Base-by-base conservation (phyloP, 306 rosid species). In the Corylus americana region DNA sequence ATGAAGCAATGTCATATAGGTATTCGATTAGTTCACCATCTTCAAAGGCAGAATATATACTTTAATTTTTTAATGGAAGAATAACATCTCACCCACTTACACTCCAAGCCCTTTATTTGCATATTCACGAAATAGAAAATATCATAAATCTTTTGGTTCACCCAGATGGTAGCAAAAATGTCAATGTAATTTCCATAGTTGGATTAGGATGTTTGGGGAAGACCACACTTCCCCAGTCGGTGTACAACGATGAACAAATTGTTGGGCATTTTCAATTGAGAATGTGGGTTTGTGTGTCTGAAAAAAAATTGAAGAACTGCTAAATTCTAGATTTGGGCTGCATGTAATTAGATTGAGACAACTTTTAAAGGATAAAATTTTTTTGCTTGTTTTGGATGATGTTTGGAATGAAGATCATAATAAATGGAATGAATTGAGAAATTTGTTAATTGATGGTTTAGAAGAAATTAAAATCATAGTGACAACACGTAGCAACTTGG, bases 191-290 rank as follows among this genome's bases (percentile, higher is more conserved):
- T 3, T 45, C 75, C 0, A 71, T 71, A 13, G 75, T 72, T 51
- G 62, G 75, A 14, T 22, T 72, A 9, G 27, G 25, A 16, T 62
- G 75, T 14, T 27, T 72, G 27, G 75, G 75, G 20, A 72, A 72
- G 75, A 50, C 75, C 14, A 16, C 75, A 27, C 20, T 58, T 39
- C 68, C 76, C 9, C 57, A 73, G 39, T 9, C 37, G 39, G 78
- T 73, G 47, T 64, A 77, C 37, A 77, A 82, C 47, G 75, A 82
- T 66, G 7, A 14, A 1, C 69, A 71, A 7, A 79, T 82, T 7
- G 74, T 29, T 1, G 16, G 8, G 0, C 48, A 66, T 53, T 77
- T 82, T 27, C 49, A 82, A 54, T n/a, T 61, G 61, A 73, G 0
- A 16, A 62, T 25, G 42, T 62, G 69, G 69, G 11, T 29, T 25